These are phyloP conservation scores for Crucihimalaya himalaica DNA, from an alignment of 345 rosid genomes.

Conservation along the genomic window DNA sequence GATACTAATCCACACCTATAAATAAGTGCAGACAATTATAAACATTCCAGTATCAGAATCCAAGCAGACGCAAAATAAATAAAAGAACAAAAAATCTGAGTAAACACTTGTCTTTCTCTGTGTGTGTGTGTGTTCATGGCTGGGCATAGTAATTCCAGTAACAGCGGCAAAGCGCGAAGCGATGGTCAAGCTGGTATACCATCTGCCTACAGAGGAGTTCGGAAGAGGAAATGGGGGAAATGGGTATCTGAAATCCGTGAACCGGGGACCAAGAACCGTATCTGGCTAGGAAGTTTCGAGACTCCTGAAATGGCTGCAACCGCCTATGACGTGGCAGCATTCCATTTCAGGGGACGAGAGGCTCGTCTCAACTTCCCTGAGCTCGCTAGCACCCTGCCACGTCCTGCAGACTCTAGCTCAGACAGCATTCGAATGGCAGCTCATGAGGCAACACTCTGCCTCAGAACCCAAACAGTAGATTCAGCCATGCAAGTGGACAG, in stretches of 20 bases:
- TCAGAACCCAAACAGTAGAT: conserved; percentile 29
- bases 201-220: conserved; percentile 65
- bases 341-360: conserved; percentile 69
- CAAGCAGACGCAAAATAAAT: conserved; percentile 12
- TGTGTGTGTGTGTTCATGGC: conserved; percentile 30
- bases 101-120: background rate
- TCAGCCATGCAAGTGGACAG: conserved; percentile 29
- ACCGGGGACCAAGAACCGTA: conserved; percentile 79
- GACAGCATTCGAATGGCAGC: conserved; percentile 80
- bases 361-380: conserved; percentile 87
- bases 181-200: conserved; percentile 32
- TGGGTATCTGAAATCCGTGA: conserved; percentile 97
- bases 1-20: conserved; percentile 33
- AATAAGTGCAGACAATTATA: conserved; percentile 5
- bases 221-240: conserved; percentile 94
- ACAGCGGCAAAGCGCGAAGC: background rate
- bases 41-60: conserved; percentile 34
- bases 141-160: conserved; percentile 20
- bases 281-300: conserved; percentile 93
- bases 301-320: conserved; percentile 95
- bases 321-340: conserved; percentile 88
- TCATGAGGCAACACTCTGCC: conserved; percentile 57
- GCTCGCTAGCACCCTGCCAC: conserved; percentile 51
- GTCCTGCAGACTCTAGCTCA: conserved; percentile 61
- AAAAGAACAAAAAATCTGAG: conserved; percentile 1